Conservation (phyloP, 1,284 basidiomycete genomes). For the Ustilago crameri region DNA sequence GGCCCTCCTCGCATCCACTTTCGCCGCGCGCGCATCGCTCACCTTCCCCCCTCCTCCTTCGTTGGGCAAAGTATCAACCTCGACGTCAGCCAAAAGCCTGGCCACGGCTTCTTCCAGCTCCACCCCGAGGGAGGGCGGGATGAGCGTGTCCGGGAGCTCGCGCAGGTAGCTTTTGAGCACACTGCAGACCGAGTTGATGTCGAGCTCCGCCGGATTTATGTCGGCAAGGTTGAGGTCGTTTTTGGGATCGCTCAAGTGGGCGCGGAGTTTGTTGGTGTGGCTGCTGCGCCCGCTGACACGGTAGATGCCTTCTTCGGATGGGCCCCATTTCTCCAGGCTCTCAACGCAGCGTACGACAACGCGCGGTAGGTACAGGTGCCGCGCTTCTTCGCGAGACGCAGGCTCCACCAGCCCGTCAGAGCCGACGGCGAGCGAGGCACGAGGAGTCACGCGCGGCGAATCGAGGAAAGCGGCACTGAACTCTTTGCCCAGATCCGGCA, state of each 20-base stretch:
- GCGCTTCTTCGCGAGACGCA: slow-evolving; percentile 42
- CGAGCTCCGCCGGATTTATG: slow-evolving; percentile 62
- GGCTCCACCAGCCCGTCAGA: slow-evolving; percentile 12
- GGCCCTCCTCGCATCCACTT: slow-evolving; percentile 6
- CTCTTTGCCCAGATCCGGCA: slow-evolving; percentile 44
- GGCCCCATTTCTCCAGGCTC: slow-evolving; percentile 60
- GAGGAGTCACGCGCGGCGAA: slow-evolving; percentile 24
- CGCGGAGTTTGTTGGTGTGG: slow-evolving; percentile 59
- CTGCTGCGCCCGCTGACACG: slow-evolving; percentile 62
- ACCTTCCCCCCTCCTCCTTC: slow-evolving; percentile 6
- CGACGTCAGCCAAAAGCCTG: slow-evolving; percentile 10
- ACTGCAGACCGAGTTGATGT: slow-evolving; percentile 66
- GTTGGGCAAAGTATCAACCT: not conserved
- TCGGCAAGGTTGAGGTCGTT: slow-evolving; percentile 54
- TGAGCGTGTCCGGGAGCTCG: slow-evolving; percentile 58
- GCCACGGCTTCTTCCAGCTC: slow-evolving; percentile 37
- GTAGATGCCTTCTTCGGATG: slow-evolving; percentile 64
- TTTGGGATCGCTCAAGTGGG: slow-evolving; percentile 45
- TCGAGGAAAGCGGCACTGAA: slow-evolving; percentile 36
- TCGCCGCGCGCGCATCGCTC: slow-evolving; percentile 14
- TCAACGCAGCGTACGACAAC: slow-evolving; percentile 63
- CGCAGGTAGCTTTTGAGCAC: slow-evolving; percentile 63
- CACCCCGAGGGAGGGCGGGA: slow-evolving; percentile 25
- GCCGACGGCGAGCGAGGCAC: slow-evolving; percentile 23
- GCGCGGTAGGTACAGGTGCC: slow-evolving; percentile 51